phyloP scores from a whole-genome alignment of 2,329 filamentous ascomycete genomes.

The Coleophoma eucalyptorum region DNA sequence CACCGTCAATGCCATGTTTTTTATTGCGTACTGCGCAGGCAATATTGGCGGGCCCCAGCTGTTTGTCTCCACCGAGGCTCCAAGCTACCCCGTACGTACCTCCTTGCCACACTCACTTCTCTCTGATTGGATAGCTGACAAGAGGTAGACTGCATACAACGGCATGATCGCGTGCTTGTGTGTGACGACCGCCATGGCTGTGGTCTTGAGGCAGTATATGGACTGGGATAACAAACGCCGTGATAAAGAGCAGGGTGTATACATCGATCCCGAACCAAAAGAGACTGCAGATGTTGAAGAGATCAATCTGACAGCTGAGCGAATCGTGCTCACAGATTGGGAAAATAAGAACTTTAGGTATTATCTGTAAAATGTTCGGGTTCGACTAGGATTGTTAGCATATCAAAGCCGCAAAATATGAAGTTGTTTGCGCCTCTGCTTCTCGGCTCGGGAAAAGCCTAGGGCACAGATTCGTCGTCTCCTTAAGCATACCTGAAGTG shows the following conservation, averaged over 20 bases:
- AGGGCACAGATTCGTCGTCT: no score
- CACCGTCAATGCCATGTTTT: conserved; percentile 42
- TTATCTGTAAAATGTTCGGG: conserved; percentile 2
- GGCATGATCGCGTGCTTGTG: neutral
- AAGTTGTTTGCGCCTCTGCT: no score
- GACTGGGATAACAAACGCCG: conserved; percentile 15
- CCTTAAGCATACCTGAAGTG: no score
- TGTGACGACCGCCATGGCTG: neutral
- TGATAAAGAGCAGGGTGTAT: conserved; percentile 9
- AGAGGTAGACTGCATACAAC: neutral
- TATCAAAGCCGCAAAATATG: no score
- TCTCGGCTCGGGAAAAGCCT: no score
- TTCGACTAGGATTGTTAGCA: no score
- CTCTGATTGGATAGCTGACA: no score
- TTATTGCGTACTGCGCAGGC: conserved; percentile 46
- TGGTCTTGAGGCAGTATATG: conserved; percentile 11
- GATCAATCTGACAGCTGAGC: conserved; percentile 3
- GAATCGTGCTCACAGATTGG: conserved; percentile 15
- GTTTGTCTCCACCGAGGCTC: conserved; percentile 12
- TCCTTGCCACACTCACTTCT: neutral
- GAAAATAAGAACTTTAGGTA: conserved; percentile 13
- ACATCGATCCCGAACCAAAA: conserved; percentile 8
- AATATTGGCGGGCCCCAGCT: conserved; percentile 40
- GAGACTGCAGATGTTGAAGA: conserved; percentile 8
- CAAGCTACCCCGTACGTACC: conserved; percentile 8